Percentiles rank a stretch among this genome's conserved stretches.
Conservation (phyloP, 2,329 filamentous ascomycete species). For the Alternaria sp. region DNA sequence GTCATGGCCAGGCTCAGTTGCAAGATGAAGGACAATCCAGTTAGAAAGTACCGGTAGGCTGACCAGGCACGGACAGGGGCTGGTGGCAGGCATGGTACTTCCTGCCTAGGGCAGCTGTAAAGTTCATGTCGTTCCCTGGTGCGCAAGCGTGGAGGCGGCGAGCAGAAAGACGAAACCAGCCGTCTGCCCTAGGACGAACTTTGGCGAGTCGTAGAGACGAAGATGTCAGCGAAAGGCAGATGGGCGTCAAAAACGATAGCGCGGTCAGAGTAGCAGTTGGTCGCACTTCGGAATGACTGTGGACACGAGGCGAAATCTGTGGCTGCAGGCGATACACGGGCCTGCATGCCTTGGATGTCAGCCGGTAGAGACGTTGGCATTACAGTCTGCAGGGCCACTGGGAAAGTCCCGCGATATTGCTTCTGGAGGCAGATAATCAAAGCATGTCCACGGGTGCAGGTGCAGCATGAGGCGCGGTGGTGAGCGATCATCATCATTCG, state of each 20-base stretch:
- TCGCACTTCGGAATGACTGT: conserved; percentile 8
- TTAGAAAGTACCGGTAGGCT: conserved; percentile 1
- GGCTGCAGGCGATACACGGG: conserved; percentile 32
- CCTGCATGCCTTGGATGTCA: conserved; percentile 20
- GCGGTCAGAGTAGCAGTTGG: conserved; percentile 15
- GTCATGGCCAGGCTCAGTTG: background rate
- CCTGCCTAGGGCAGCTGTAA: conserved; percentile 8
- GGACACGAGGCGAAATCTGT: conserved; percentile 16
- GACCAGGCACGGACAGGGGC: conserved; percentile 22
- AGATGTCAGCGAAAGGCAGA: conserved; percentile 1
- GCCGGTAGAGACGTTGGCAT: conserved; percentile 10
- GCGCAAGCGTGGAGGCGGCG: conserved; percentile 21
- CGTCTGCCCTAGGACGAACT: conserved; percentile 14
- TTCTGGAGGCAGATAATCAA: conserved; percentile 22
- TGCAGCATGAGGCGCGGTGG: conserved; percentile 12
- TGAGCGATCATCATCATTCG: conserved; percentile 16
- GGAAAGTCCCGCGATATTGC: conserved; percentile 12
- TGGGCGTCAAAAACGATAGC: conserved; percentile 13
- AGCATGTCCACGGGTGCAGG: conserved; percentile 13
- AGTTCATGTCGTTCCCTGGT: conserved; percentile 16
- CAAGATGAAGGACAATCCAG: background rate
- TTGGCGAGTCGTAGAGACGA: conserved; percentile 9
- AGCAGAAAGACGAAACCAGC: conserved; percentile 22
- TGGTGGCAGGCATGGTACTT: background rate
- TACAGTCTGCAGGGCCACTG: background rate